phyloP scores from a whole-genome alignment of 768 basidiomycete genomes.

The Daedaleopsis nitida region DNA sequence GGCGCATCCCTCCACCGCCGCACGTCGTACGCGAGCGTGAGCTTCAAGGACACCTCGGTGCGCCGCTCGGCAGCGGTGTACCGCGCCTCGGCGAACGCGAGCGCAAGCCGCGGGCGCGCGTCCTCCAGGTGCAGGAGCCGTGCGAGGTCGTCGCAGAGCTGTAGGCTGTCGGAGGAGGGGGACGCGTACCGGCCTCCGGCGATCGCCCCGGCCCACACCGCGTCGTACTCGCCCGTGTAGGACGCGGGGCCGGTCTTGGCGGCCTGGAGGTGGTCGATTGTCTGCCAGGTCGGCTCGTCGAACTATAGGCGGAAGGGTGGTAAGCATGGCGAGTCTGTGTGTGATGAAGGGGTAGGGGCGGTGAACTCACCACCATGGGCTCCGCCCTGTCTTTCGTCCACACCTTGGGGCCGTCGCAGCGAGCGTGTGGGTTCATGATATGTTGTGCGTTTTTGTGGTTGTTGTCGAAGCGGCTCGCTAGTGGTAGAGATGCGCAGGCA shows the following conservation, averaged over 20 bases:
- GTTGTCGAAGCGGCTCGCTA: no score
- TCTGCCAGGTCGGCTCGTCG: not conserved
- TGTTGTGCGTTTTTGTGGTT: no score
- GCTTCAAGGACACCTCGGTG: not conserved
- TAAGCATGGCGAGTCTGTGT: not conserved
- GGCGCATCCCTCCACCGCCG: not conserved
- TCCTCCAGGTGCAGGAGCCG: not conserved
- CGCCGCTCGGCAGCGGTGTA: not conserved
- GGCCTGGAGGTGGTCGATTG: not conserved
- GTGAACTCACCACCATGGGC: not conserved
- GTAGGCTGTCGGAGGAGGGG: not conserved
- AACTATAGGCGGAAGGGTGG: not conserved
- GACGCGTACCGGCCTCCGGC: not conserved
- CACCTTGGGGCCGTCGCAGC: not conserved
- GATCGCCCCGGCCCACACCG: not conserved
- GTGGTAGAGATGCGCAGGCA: no score
- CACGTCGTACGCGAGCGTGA: not conserved
- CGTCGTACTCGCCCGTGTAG: not conserved
- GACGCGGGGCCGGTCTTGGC: not conserved
- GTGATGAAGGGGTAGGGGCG: not conserved
- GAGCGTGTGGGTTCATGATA: no score
- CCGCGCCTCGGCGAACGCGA: not conserved
- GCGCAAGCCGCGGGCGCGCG: not conserved
- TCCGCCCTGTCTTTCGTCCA: not conserved
- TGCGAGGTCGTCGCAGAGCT: not conserved